phyloP scores from a whole-genome alignment of 129 eudicot genomes.

The Lactuca sativa region DNA sequence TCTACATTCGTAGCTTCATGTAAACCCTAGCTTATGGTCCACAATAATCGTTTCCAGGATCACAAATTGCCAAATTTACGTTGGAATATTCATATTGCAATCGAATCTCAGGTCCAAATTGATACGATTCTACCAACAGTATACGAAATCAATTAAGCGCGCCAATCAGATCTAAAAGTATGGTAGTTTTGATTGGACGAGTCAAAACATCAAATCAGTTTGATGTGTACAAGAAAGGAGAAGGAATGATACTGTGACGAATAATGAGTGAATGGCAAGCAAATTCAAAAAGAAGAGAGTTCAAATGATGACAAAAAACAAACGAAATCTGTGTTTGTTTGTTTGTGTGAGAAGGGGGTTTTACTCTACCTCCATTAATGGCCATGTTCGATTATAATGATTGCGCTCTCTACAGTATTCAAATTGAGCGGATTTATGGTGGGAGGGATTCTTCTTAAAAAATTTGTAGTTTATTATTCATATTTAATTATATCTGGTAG shows the following conservation, averaged over 20 bases:
- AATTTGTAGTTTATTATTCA: neutral
- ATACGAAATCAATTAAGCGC: slow-evolving; percentile 14
- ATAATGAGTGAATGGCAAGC: slow-evolving; percentile 23
- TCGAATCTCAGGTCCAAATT: slow-evolving; percentile 22
- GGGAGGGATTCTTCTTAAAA: neutral
- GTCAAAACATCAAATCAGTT: slow-evolving; percentile 24
- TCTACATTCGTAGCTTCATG: neutral
- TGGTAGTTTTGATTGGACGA: slow-evolving; percentile 13
- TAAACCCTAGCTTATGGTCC: slow-evolving; percentile 5
- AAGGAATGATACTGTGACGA: slow-evolving; percentile 20
- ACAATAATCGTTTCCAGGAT: neutral
- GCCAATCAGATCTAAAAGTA: slow-evolving; percentile 7
- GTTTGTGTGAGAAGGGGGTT: neutral
- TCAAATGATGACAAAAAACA: slow-evolving; percentile 14
- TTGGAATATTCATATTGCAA: slow-evolving; percentile 19
- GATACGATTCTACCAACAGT: slow-evolving; percentile 19
- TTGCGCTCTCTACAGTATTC: slow-evolving; percentile 7
- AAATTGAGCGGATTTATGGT: slow-evolving; percentile 1
- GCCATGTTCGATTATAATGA: neutral
- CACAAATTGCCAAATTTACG: neutral
- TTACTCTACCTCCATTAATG: slow-evolving; percentile 18
- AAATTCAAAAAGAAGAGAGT: slow-evolving; percentile 6
- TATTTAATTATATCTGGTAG: neutral
- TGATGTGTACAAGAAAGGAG: slow-evolving; percentile 13
- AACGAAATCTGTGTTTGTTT: slow-evolving; percentile 18